Conservation (phyloP, 805 yeast genomes). For the Pichia deserticola region DNA sequence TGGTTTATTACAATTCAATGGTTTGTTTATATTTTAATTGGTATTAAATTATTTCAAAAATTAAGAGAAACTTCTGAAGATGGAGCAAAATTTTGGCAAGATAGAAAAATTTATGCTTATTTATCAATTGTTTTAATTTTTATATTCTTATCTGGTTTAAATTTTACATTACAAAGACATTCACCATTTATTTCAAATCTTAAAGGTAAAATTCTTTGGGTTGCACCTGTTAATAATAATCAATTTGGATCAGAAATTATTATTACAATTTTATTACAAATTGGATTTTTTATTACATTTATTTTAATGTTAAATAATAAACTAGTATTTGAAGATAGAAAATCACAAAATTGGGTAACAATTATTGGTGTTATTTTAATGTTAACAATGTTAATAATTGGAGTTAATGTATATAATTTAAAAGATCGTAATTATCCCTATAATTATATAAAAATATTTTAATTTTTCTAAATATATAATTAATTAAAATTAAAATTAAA, state of each 20-base stretch:
- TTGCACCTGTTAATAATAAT: conserved; percentile 58
- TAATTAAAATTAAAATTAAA: no score
- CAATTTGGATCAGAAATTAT: conserved; percentile 67
- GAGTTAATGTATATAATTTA: conserved; percentile 32
- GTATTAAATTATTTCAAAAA: conserved; percentile 5
- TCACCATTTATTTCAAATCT: conserved; percentile 56
- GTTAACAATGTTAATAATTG: conserved; percentile 11
- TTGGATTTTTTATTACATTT: conserved; percentile 36
- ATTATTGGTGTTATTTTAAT: neutral
- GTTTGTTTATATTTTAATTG: conserved; percentile 6
- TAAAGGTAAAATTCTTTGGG: conserved; percentile 36
- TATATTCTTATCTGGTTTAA: conserved; percentile 52
- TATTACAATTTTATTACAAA: conserved; percentile 44
- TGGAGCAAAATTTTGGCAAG: conserved; percentile 3
- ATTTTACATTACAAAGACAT: conserved; percentile 51
- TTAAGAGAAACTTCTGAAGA: neutral
- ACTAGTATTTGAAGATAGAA: neutral
- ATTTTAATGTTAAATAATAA: conserved; percentile 30
- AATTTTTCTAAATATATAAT: no score
- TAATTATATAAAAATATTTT: conserved; percentile 15
- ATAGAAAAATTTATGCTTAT: conserved; percentile 12
- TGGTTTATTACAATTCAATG: conserved; percentile 5
- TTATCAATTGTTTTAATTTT: conserved; percentile 35
- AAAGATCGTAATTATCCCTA: conserved; percentile 48
- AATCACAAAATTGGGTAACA: neutral